Evolutionary conservation across 805 yeast genomes (phyloP).

Genomic region (Isabelozyma heimii): DNA sequence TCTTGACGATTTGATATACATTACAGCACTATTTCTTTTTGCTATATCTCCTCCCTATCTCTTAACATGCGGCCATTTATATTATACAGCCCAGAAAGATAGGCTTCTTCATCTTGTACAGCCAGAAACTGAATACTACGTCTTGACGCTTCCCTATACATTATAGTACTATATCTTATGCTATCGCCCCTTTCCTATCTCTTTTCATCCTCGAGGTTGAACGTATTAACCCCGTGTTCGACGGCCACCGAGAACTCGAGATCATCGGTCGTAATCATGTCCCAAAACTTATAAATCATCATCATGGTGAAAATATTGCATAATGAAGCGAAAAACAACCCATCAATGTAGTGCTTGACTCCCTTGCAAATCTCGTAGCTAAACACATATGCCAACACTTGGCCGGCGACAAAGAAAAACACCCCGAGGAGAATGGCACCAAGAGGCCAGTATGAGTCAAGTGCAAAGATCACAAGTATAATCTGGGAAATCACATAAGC

Average conservation of each 20-base stretch:
- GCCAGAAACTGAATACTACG: too few species aligned
- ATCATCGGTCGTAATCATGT: slow-evolving; percentile 91
- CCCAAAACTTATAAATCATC: slow-evolving; percentile 98
- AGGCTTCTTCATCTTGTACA: too few species aligned
- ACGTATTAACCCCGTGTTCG: slow-evolving; percentile 35
- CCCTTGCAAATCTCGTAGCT: slow-evolving; percentile 64
- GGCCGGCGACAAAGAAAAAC: slow-evolving; percentile 79
- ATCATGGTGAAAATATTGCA: slow-evolving; percentile 79
- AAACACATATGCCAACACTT: slow-evolving; percentile 68
- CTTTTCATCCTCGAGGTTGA: slow-evolving; percentile 32
- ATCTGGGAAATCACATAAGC: slow-evolving; percentile 67
- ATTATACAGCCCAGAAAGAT: not conserved
- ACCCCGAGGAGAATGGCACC: slow-evolving; percentile 77
- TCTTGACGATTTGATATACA: too few species aligned
- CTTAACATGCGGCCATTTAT: not conserved
- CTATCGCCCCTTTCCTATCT: slow-evolving; percentile 9
- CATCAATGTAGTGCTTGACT: slow-evolving; percentile 85
- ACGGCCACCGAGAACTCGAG: slow-evolving; percentile 79
- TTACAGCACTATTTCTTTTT: too few species aligned
- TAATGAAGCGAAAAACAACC: slow-evolving; percentile 78
- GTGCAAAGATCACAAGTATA: slow-evolving; percentile 60
- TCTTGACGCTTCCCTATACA: too few species aligned
- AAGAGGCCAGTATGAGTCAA: slow-evolving; percentile 82
- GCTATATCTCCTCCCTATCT: too few species aligned
- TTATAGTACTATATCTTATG: too few species aligned